Percentiles rank a stretch among this genome's conserved stretches.
These are phyloP conservation scores for Orobanche coerulescens DNA, from an alignment of 257 asterid species.

Conservation along the genomic window DNA sequence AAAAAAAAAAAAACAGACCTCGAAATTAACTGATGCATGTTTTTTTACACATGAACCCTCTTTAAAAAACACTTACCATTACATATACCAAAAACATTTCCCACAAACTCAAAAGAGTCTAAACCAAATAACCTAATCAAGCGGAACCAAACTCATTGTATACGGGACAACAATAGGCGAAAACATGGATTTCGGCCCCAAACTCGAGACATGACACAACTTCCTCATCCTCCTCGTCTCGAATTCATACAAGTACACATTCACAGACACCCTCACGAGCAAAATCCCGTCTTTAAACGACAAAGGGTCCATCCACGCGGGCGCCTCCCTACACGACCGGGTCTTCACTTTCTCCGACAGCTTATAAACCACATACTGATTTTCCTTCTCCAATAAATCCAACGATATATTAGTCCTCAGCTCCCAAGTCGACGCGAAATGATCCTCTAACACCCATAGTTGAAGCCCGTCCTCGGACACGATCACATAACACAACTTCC, in stretches of 20 bases:
- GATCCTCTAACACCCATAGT: slow-evolving; percentile 47
- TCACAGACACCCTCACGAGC: slow-evolving; percentile 34
- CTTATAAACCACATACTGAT: slow-evolving; percentile 18
- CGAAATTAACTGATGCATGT: too few species aligned
- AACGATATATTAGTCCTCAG: slow-evolving; percentile 24
- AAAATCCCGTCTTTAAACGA: slow-evolving; percentile 45
- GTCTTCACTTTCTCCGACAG: slow-evolving; percentile 26
- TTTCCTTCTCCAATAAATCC: slow-evolving; percentile 34
- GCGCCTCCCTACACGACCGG: background rate
- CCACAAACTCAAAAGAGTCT: too few species aligned
- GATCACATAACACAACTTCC: slow-evolving; percentile 33
- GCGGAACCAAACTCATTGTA: slow-evolving; percentile 50
- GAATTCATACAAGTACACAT: slow-evolving; percentile 31
- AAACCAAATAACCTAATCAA: slow-evolving; percentile 3
- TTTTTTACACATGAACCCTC: background rate
- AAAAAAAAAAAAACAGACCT: background rate
- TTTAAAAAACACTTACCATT: background rate
- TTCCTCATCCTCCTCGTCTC: slow-evolving; percentile 37
- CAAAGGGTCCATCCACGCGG: slow-evolving; percentile 39
- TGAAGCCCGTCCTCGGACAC: slow-evolving; percentile 49
- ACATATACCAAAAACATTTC: too few species aligned
- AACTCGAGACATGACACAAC: slow-evolving; percentile 29
- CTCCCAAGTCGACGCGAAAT: slow-evolving; percentile 37
- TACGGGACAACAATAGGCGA: slow-evolving; percentile 50
- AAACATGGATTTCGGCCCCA: slow-evolving; percentile 39